These are phyloP conservation scores for Chlorella vulgaris DNA, from an alignment of 139 green algal genomes.

Conservation along the genomic window DNA sequence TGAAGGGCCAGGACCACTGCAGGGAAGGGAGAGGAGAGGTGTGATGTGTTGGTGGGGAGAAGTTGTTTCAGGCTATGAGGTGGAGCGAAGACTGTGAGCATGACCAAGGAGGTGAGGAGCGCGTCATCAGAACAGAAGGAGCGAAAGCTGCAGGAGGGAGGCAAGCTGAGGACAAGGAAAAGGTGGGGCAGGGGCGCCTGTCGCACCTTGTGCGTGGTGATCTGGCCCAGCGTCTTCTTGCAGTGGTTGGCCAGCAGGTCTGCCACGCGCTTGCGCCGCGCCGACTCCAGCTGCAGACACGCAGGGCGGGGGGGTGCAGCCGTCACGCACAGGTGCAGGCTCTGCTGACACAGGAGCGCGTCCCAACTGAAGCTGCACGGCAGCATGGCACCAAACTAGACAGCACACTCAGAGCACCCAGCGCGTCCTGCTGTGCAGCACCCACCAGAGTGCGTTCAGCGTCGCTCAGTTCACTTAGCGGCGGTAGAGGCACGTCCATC, in stretches of 20 bases:
- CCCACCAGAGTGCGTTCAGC: conserved; percentile 24
- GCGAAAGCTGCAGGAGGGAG: too few species aligned
- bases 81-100: too few species aligned
- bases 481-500: conserved; percentile 30
- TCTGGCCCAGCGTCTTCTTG: conserved; percentile 34
- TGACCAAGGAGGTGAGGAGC: too few species aligned
- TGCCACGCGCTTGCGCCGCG: conserved; percentile 18
- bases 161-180: too few species aligned
- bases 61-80: too few species aligned
- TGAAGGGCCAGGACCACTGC: conserved; percentile 84
- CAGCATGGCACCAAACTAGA: too few species aligned
- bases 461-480: conserved; percentile 20
- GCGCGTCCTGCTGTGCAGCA: background rate
- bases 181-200: too few species aligned
- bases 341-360: too few species aligned
- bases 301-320: background rate
- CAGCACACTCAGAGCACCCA: too few species aligned
- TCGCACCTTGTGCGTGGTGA: conserved; percentile 54
- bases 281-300: conserved; percentile 14
- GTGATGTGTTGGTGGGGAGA: background rate
- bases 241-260: conserved; percentile 48
- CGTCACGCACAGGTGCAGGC: too few species aligned
- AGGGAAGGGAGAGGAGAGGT: background rate
- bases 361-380: too few species aligned
- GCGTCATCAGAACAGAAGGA: too few species aligned